Percentiles rank a stretch among this genome's conserved stretches.
Conservation (phyloP, 176 grass and related monocot species). For the Puya raimondii region DNA sequence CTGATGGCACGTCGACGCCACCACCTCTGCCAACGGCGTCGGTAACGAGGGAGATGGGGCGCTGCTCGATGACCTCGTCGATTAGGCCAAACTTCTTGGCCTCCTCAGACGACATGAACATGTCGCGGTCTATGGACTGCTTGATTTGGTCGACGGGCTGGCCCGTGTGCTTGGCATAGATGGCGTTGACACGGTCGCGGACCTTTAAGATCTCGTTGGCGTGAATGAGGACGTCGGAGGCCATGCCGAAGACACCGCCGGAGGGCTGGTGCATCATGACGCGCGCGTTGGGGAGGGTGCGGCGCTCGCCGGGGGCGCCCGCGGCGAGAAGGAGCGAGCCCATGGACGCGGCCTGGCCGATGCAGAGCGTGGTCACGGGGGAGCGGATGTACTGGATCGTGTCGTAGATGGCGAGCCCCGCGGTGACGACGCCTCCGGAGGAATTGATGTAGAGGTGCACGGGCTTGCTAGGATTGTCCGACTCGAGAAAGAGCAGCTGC, state of each 20-base stretch:
- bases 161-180: slow-evolving; percentile 70
- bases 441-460: slow-evolving; percentile 93
- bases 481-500: slow-evolving; percentile 93
- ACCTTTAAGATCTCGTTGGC: slow-evolving; percentile 90
- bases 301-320: slow-evolving; percentile 65
- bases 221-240: slow-evolving; percentile 73
- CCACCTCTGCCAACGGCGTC: too few relatives aligned
- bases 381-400: slow-evolving; percentile 93
- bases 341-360: slow-evolving; percentile 93
- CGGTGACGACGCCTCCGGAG: slow-evolving; percentile 59
- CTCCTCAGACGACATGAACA: slow-evolving; percentile 87
- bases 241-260: slow-evolving; percentile 57
- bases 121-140: slow-evolving; percentile 74
- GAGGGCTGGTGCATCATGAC: slow-evolving; percentile 99
- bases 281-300: slow-evolving; percentile 76
- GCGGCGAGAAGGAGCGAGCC: slow-evolving; percentile 83
- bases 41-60: slow-evolving; percentile 43
- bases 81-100: slow-evolving; percentile 73
- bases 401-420: slow-evolving; percentile 88
- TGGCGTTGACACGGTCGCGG: slow-evolving; percentile 66
- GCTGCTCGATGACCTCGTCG: slow-evolving; percentile 78
- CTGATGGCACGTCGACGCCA: slow-evolving; percentile 7
- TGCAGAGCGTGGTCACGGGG: slow-evolving; percentile 79
- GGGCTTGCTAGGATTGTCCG: slow-evolving; percentile 84
- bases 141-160: slow-evolving; percentile 51